These are phyloP conservation scores for Aspergillus sp. DNA, from an alignment of 2,329 filamentous ascomycete species.

Conservation along the genomic window DNA sequence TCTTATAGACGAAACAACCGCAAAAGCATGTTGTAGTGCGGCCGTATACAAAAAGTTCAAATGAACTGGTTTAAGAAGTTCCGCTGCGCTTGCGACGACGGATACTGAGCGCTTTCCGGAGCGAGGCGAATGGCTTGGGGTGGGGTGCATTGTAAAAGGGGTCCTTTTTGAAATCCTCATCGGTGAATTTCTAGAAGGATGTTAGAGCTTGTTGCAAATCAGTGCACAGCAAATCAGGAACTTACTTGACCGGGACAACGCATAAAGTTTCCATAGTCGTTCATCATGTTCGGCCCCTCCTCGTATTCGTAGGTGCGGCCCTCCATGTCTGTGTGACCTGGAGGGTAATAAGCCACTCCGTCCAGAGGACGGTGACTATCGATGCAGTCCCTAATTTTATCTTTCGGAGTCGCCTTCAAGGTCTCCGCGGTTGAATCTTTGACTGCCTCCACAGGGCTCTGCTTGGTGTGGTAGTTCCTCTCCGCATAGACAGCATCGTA, in stretches of 20 bases:
- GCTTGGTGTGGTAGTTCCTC: constrained; percentile 65
- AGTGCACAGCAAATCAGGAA: constrained; percentile 20
- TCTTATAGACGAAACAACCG: background rate
- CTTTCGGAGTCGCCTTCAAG: constrained; percentile 74
- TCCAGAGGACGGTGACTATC: constrained; percentile 75
- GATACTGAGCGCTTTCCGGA: constrained; percentile 31
- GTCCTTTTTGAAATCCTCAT: constrained; percentile 44
- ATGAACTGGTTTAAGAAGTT: constrained; percentile 11
- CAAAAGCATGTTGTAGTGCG: background rate
- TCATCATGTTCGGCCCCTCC: constrained; percentile 87
- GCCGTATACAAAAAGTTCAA: background rate
- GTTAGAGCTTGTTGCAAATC: constrained; percentile 13
- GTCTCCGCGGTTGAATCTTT: constrained; percentile 72
- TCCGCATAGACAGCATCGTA: constrained; percentile 80
- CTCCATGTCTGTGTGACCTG: constrained; percentile 66
- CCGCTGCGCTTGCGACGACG: constrained; percentile 26
- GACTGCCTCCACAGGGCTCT: constrained; percentile 76
- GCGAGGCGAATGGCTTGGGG: constrained; percentile 31
- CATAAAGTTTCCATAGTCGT: constrained; percentile 66
- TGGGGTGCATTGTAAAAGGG: constrained; percentile 38
- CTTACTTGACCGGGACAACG: constrained; percentile 73
- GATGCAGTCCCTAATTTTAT: constrained; percentile 75
- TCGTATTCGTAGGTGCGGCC: constrained; percentile 75
- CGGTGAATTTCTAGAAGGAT: constrained; percentile 39
- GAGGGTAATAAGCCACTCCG: constrained; percentile 74